phyloP scores from a whole-genome alignment of 306 rosid genomes.

The Sesbania bispinosa region DNA sequence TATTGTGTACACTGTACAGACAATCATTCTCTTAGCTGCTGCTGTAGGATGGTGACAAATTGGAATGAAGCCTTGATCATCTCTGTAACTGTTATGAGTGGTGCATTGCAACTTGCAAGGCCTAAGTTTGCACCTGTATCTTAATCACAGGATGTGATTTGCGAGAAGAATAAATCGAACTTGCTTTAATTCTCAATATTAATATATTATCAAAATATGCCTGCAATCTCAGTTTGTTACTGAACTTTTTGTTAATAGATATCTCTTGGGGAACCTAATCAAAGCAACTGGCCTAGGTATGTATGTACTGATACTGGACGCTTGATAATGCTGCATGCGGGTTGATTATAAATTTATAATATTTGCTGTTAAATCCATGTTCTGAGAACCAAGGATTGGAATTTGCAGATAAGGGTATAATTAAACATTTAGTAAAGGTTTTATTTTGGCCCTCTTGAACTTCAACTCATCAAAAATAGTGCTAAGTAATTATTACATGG shows the following conservation, averaged over 20 bases:
- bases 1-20: constrained; percentile 25
- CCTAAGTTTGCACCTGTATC: constrained; percentile 3
- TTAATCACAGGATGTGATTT: constrained; percentile 16
- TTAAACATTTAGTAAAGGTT: not conserved
- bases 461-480: too few relatives aligned
- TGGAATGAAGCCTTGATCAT: constrained; percentile 17
- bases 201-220: not conserved
- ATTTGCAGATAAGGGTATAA: not conserved
- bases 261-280: not conserved
- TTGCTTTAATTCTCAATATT: constrained; percentile 3
- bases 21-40: too few relatives aligned
- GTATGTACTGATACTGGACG: too few relatives aligned
- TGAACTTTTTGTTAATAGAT: not conserved
- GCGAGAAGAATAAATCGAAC: constrained; percentile 2
- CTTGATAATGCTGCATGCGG: not conserved
- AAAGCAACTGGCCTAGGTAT: not conserved
- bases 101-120: constrained; percentile 22
- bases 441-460: too few relatives aligned
- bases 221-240: not conserved
- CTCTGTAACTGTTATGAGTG: constrained; percentile 13
- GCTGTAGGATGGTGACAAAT: too few relatives aligned
- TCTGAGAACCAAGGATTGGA: not conserved
- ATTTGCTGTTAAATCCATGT: not conserved
- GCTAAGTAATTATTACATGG: too few relatives aligned
- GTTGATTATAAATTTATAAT: too few relatives aligned